These are phyloP conservation scores for Lignosus rhinocerotis DNA, from an alignment of 1,284 basidiomycete species.

Conservation along the genomic window DNA sequence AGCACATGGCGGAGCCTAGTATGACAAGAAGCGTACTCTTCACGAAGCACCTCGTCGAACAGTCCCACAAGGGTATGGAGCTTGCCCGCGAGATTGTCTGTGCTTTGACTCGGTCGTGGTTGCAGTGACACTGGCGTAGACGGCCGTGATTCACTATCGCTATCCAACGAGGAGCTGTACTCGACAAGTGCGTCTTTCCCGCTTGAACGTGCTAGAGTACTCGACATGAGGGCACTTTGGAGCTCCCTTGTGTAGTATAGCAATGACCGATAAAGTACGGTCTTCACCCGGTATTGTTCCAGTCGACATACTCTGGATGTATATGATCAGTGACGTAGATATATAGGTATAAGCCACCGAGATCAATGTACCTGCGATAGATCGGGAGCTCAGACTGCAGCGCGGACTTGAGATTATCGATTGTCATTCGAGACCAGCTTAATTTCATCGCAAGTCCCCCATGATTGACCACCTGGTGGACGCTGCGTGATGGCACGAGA, in stretches of 20 bases:
- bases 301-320: slow-evolving; percentile 64
- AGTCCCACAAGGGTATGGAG: slow-evolving; percentile 42
- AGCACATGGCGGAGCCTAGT: slow-evolving; percentile 33
- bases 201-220: background rate
- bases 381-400: slow-evolving; percentile 72
- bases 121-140: background rate
- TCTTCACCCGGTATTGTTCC: slow-evolving; percentile 73
- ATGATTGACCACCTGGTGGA: slow-evolving; percentile 76
- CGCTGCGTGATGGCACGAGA: slow-evolving; percentile 74
- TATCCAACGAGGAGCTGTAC: background rate
- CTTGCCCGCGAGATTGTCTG: slow-evolving; percentile 2
- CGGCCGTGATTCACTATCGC: no score
- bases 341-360: background rate
- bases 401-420: slow-evolving; percentile 55
- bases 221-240: slow-evolving; percentile 5
- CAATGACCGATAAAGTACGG: slow-evolving; percentile 58
- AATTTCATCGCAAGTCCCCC: slow-evolving; percentile 78
- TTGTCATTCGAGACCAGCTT: slow-evolving; percentile 80
- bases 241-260: slow-evolving; percentile 38
- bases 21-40: slow-evolving; percentile 49
- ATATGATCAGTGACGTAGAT: slow-evolving; percentile 7
- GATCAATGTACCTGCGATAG: slow-evolving; percentile 61
- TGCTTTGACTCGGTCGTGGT: background rate
- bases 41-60: slow-evolving; percentile 59
- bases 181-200: background rate